phyloP scores from a whole-genome alignment of 2,329 filamentous ascomycete genomes.

The Huntiella savannae region DNA sequence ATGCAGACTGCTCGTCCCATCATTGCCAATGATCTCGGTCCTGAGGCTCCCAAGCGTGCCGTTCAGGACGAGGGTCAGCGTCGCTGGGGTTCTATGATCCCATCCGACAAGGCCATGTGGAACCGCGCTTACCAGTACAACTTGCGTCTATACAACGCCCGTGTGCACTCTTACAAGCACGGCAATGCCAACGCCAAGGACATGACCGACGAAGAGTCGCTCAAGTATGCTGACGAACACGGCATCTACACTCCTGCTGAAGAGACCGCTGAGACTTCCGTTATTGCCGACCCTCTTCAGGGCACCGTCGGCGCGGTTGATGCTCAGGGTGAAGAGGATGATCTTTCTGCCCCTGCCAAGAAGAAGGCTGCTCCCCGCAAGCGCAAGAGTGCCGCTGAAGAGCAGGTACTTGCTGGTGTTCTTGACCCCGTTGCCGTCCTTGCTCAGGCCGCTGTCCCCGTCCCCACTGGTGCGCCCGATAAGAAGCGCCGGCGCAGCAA shows the following conservation, averaged over 20 bases:
- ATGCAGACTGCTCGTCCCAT: slow-evolving; percentile 72
- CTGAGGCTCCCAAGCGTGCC: slow-evolving; percentile 63
- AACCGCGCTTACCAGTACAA: slow-evolving; percentile 50
- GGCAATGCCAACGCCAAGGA: slow-evolving; percentile 38
- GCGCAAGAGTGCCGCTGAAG: slow-evolving; percentile 29
- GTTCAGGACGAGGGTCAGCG: slow-evolving; percentile 75
- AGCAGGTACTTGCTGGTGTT: slow-evolving; percentile 19
- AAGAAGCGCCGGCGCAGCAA: slow-evolving; percentile 42
- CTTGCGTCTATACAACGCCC: slow-evolving; percentile 44
- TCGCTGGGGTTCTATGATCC: slow-evolving; percentile 63
- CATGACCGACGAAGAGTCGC: slow-evolving; percentile 42
- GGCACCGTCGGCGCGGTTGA: slow-evolving; percentile 19
- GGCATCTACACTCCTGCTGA: slow-evolving; percentile 34
- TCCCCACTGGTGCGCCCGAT: slow-evolving; percentile 29
- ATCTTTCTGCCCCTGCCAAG: slow-evolving; percentile 26
- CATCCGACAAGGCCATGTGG: slow-evolving; percentile 52
- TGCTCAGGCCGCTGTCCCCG: slow-evolving; percentile 22
- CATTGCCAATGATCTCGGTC: slow-evolving; percentile 60
- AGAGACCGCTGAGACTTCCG: slow-evolving; percentile 30
- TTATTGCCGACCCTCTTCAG: slow-evolving; percentile 40
- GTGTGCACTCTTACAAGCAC: slow-evolving; percentile 44
- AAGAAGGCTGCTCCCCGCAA: slow-evolving; percentile 31
- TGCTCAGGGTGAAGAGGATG: slow-evolving; percentile 24
- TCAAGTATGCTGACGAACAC: slow-evolving; percentile 39
- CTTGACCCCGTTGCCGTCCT: slow-evolving; percentile 22